These are phyloP conservation scores for Wickerhamomyces rabaulensis DNA, from an alignment of 805 yeast species.

Conservation along the genomic window DNA sequence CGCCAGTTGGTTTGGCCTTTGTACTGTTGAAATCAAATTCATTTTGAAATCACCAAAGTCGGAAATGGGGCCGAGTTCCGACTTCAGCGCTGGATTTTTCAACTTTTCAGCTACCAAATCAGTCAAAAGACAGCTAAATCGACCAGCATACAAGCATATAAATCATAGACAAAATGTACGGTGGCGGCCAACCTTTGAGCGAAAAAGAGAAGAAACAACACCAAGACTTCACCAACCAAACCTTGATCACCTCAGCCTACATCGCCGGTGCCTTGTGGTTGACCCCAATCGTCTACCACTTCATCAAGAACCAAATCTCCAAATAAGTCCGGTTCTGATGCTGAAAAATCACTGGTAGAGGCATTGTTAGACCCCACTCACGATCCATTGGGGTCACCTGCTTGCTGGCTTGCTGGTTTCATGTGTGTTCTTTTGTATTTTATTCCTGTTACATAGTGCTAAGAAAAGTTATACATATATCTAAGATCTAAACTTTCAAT, in stretches of 20 bases:
- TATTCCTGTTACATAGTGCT: neutral
- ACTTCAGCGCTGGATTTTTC: too few relatives aligned
- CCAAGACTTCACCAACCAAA: slow-evolving; percentile 54
- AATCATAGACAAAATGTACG: slow-evolving; percentile 30
- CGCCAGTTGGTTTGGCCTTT: too few relatives aligned
- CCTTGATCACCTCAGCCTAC: slow-evolving; percentile 54
- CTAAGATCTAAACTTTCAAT: neutral
- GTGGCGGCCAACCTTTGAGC: slow-evolving; percentile 49
- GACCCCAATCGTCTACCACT: slow-evolving; percentile 52
- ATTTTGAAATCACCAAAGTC: too few relatives aligned
- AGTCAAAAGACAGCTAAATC: neutral
- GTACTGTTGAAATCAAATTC: too few relatives aligned
- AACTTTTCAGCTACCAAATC: neutral
- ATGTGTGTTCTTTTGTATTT: neutral
- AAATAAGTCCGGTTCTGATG: slow-evolving; percentile 12
- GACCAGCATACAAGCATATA: neutral
- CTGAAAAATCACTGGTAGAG: neutral
- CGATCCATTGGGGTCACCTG: neutral
- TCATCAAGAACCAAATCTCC: slow-evolving; percentile 40
- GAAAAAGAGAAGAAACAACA: slow-evolving; percentile 67
- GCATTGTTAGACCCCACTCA: neutral
- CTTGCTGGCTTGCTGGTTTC: neutral
- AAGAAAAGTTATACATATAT: slow-evolving; percentile 1
- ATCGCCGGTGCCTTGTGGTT: slow-evolving; percentile 60
- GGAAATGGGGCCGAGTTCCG: too few relatives aligned